Evolutionary conservation across 2,329 filamentous ascomycete genomes (phyloP).

Genomic region (Colletotrichum trifolii): DNA sequence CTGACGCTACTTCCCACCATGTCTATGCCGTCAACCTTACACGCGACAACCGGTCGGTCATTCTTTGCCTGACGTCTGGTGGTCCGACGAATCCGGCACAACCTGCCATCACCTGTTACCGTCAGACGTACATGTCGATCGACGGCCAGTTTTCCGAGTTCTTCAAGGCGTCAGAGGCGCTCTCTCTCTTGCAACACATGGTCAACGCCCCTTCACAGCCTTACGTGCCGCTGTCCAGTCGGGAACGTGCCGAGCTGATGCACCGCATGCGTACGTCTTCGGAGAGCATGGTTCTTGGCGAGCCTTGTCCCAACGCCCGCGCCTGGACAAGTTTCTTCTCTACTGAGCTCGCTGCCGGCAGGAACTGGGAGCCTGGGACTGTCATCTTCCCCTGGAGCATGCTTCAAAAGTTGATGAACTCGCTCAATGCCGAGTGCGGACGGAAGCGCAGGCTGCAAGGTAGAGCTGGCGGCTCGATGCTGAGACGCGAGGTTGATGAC

Average conservation of each 20-base stretch:
- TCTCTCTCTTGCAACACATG: conserved; percentile 30
- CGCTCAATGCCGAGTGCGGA: conserved; percentile 25
- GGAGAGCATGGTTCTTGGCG: conserved; percentile 28
- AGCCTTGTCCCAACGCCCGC: conserved; percentile 30
- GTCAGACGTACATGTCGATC: conserved; percentile 25
- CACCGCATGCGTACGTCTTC: conserved; percentile 25
- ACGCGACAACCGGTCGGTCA: conserved; percentile 30
- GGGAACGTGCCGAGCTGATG: conserved; percentile 28
- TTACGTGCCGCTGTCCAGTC: conserved; percentile 14
- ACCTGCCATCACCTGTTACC: conserved; percentile 28
- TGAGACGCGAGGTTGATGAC: conserved; percentile 22
- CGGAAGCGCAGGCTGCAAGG: conserved; percentile 20
- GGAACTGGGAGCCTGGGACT: conserved; percentile 27
- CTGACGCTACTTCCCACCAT: conserved; percentile 17
- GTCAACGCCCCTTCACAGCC: conserved; percentile 30
- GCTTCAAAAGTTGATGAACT: conserved; percentile 32
- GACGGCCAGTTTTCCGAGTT: conserved; percentile 26
- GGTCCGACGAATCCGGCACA: conserved; percentile 1
- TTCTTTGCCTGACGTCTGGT: conserved; percentile 24
- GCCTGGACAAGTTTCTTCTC: conserved; percentile 34
- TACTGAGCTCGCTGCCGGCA: conserved; percentile 22
- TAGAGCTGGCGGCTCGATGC: background rate
- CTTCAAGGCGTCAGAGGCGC: conserved; percentile 33
- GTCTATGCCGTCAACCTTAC: conserved; percentile 28
- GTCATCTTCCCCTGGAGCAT: conserved; percentile 31